Conservation (phyloP, 2,329 filamentous ascomycete species). For the Penicillium sp. region DNA sequence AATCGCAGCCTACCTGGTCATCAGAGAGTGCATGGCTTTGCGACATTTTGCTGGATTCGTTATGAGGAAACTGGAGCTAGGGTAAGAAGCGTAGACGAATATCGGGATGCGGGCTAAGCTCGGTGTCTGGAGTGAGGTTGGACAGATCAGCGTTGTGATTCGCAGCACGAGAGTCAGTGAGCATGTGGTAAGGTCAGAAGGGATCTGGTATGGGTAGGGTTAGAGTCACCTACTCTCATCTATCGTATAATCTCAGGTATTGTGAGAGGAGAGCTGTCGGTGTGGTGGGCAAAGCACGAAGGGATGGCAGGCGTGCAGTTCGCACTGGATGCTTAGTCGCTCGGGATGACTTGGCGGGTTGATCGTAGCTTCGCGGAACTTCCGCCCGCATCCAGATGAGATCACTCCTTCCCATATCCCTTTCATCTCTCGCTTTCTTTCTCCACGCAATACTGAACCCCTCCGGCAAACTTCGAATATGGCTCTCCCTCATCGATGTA, state of each 20-base stretch:
- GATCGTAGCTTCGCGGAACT: background rate
- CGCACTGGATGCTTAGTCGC: slow-evolving; percentile 9
- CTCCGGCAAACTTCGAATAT: slow-evolving; percentile 8
- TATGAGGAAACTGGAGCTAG: slow-evolving; percentile 16
- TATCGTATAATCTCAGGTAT: background rate
- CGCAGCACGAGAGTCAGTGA: slow-evolving; percentile 4
- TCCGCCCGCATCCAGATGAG: slow-evolving; percentile 12
- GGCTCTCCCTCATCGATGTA: slow-evolving; percentile 13
- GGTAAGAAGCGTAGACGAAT: slow-evolving; percentile 17
- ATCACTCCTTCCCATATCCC: slow-evolving; percentile 6
- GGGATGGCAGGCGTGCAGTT: slow-evolving; percentile 2
- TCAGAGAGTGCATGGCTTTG: slow-evolving; percentile 94
- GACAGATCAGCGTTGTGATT: slow-evolving; percentile 24
- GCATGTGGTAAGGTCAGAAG: slow-evolving; percentile 18
- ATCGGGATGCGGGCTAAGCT: slow-evolving; percentile 24
- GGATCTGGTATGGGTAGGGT: background rate
- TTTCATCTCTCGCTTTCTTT: background rate
- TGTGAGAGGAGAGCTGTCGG: slow-evolving; percentile 1
- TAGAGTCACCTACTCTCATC: slow-evolving; percentile 16
- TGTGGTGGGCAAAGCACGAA: background rate
- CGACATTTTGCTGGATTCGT: slow-evolving; percentile 71
- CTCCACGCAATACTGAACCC: background rate
- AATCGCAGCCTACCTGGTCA: slow-evolving; percentile 75
- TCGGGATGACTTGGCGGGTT: slow-evolving; percentile 13
- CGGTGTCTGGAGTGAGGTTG: slow-evolving; percentile 27